A percentile compares a stretch with the other conserved stretches of the same genome.
Conservation (phyloP, 495 filamentous ascomycete genomes). For the Trichoderma virens region DNA sequence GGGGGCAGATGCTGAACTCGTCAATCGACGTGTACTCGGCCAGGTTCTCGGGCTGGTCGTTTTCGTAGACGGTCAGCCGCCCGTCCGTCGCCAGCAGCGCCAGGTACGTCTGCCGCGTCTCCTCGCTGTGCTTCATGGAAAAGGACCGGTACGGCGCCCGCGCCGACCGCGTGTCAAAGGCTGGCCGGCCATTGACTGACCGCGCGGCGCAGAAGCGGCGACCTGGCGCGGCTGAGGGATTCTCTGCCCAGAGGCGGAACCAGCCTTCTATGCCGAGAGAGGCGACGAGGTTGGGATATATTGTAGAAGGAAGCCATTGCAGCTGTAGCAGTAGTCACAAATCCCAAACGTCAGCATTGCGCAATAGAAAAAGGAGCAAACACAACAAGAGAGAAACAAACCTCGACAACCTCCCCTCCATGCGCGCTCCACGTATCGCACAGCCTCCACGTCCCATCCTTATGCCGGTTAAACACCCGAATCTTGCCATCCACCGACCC, state of each 20-base stretch:
- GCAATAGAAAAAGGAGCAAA: too few relatives aligned
- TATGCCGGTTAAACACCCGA: constrained; percentile 78
- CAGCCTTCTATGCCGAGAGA: constrained; percentile 77
- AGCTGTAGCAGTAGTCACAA: constrained; percentile 40
- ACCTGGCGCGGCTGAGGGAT: constrained; percentile 64
- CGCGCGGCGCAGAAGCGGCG: constrained; percentile 58
- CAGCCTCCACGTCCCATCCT: constrained; percentile 67
- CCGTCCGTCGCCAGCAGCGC: constrained; percentile 78
- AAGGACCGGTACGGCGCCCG: constrained; percentile 57
- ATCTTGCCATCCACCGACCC: constrained; percentile 89
- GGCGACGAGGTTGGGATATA: constrained; percentile 49
- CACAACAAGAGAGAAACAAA: constrained; percentile 32
- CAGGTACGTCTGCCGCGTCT: constrained; percentile 64
- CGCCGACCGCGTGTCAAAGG: constrained; percentile 37
- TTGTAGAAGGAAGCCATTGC: constrained; percentile 61
- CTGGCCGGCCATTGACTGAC: constrained; percentile 19
- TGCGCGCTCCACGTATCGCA: constrained; percentile 89
- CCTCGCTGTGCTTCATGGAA: constrained; percentile 65
- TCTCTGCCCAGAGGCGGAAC: constrained; percentile 86
- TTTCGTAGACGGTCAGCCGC: constrained; percentile 72
- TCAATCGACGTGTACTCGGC: constrained; percentile 68
- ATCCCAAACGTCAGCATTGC: not conserved
- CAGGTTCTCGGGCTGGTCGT: constrained; percentile 74
- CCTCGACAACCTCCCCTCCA: constrained; percentile 83
- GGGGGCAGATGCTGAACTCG: constrained; percentile 53